Conservation (phyloP, 306 rosid species). For the Sicyos baderoa region DNA sequence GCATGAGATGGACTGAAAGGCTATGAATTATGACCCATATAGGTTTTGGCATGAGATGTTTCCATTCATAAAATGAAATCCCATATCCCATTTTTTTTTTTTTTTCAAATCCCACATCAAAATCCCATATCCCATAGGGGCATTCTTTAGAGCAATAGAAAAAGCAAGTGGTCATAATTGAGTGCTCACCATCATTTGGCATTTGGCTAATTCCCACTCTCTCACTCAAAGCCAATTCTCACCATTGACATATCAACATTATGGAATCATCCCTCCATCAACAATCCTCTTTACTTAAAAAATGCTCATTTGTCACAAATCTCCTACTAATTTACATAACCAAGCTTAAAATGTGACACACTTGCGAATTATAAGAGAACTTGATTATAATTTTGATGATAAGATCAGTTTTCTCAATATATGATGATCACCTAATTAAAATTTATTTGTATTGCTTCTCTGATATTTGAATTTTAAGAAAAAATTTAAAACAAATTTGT, state of each 20-base stretch:
- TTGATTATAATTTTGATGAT: too few species aligned
- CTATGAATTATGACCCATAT: neutral
- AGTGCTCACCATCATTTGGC: slow-evolving; percentile 11
- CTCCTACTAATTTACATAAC: neutral
- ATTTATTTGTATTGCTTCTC: too few species aligned
- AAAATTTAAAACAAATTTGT: too few species aligned
- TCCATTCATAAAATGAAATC: neutral
- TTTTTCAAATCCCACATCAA: too few species aligned
- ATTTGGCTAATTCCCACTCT: neutral
- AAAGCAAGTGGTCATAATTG: neutral
- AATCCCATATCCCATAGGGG: neutral
- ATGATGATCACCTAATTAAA: too few species aligned
- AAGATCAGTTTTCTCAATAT: too few species aligned
- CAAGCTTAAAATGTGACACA: neutral
- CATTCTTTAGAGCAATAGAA: neutral
- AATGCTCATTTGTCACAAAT: neutral
- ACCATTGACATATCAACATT: neutral
- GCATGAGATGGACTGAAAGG: neutral
- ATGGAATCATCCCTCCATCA: neutral
- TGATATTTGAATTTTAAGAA: too few species aligned
- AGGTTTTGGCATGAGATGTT: neutral
- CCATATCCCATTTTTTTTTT: too few species aligned
- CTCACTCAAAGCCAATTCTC: slow-evolving; percentile 9
- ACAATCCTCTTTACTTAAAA: neutral
- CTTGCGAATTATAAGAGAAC: neutral